Conservation (phyloP, 2,329 filamentous ascomycete species). For the Lasiodiplodia hormozganensis region DNA sequence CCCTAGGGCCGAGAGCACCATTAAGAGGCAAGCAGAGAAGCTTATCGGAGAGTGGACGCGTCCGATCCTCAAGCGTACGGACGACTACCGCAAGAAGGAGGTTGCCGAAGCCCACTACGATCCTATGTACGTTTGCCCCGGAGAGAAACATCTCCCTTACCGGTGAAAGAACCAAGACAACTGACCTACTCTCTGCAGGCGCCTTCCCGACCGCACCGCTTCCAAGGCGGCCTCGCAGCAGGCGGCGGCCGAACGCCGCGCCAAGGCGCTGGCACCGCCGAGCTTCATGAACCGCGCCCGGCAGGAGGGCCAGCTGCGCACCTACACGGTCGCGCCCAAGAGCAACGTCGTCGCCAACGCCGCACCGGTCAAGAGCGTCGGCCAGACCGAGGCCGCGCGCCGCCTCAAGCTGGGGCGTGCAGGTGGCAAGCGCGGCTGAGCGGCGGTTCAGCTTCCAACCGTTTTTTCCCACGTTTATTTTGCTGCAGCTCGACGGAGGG, state of each 20-base stretch:
- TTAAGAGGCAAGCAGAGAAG: constrained; percentile 92
- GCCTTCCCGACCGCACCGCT: constrained; percentile 37
- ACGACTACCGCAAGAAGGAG: constrained; percentile 92
- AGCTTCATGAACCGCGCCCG: constrained; percentile 62
- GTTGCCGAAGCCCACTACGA: constrained; percentile 66
- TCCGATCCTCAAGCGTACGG: constrained; percentile 89
- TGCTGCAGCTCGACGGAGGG: background rate
- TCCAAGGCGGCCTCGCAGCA: constrained; percentile 42
- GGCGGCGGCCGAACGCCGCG: constrained; percentile 33
- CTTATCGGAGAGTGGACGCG: constrained; percentile 96
- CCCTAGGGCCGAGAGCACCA: constrained; percentile 83
- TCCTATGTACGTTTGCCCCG: constrained; percentile 52
- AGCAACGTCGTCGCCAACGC: constrained; percentile 48
- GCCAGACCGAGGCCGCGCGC: constrained; percentile 19
- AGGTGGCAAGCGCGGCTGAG: constrained; percentile 21
- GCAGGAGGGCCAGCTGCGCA: constrained; percentile 64
- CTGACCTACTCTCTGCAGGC: constrained; percentile 37
- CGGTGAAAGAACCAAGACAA: background rate
- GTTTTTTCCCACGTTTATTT: background rate
- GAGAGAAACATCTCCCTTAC: background rate
- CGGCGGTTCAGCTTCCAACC: background rate
- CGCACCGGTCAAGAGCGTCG: background rate
- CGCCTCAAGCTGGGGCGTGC: constrained; percentile 25
- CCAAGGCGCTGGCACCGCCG: constrained; percentile 44
- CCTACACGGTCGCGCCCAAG: constrained; percentile 69